Evolutionary conservation across 2,329 filamentous ascomycete species (phyloP).

Genomic region (Fusarium bactridioides): DNA sequence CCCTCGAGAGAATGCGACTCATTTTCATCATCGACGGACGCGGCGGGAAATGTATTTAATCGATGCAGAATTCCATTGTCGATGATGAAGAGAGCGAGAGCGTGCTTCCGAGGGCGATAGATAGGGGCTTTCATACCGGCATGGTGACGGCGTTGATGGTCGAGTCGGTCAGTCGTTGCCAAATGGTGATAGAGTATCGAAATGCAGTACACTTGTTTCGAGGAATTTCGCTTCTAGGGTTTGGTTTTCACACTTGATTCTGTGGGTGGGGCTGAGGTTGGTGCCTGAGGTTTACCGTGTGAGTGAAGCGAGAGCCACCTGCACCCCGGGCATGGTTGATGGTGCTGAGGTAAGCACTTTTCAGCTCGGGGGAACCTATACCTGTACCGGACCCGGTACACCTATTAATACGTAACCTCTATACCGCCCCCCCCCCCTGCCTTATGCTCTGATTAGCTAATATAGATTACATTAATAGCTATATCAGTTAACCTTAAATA

Average conservation of each 20-base stretch:
- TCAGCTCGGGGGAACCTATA: not conserved
- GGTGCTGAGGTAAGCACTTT: constrained; percentile 14
- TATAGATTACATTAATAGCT: too few relatives aligned
- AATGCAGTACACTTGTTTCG: not conserved
- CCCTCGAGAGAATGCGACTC: constrained; percentile 7
- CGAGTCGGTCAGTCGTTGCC: constrained; percentile 47
- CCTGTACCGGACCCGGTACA: too few relatives aligned
- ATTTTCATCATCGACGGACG: constrained; percentile 14
- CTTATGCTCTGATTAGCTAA: too few relatives aligned
- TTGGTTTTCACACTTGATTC: constrained; percentile 51
- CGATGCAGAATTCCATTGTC: constrained; percentile 8
- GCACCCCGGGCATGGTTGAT: not conserved
- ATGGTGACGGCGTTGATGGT: constrained; percentile 52
- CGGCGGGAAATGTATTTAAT: constrained; percentile 5
- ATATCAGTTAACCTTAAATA: too few relatives aligned
- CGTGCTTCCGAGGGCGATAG: constrained; percentile 1
- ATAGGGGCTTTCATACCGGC: constrained; percentile 48
- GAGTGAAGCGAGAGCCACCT: not conserved
- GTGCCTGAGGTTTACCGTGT: constrained; percentile 25
- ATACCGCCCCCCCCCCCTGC: too few relatives aligned
- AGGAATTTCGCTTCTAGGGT: constrained; percentile 42
- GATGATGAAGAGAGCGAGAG: constrained; percentile 17
- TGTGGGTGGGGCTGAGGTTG: constrained; percentile 24
- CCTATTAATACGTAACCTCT: too few relatives aligned
- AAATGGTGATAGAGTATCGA: constrained; percentile 44